Base-by-base conservation (phyloP, 768 basidiomycete species). In the Tulasnella sp. region DNA sequence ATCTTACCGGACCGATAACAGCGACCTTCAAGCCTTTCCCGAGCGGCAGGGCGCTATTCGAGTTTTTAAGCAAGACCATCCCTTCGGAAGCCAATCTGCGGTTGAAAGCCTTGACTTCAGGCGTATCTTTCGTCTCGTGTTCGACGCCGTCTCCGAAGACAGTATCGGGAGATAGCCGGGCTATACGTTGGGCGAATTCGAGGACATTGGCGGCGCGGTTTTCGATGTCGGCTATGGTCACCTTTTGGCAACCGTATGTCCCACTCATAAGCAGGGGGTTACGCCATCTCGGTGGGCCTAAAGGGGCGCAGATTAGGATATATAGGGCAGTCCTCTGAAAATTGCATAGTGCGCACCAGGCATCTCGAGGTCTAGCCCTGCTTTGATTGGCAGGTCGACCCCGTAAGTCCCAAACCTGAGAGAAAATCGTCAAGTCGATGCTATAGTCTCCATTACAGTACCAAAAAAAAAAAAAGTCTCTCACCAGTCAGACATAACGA, bases 401-500 rank as follows among this genome's bases (percentile, higher is more conserved):
- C 84, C 83, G 80, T 86, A 87, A 2, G 84, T 85, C 34, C 86
- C 86, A 79, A 39, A 78, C 76, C 45, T 77, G 34, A 31, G 11
- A 74, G 12, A 31, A 15, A 15, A 72, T n/a, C 8, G 34, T 52
- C 31, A 38, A 15, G 34, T 74, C 29, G 9, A 31, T 17, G 25
- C 67, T 34, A 31, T 67, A 70, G 11, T 29, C 68, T 17, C 31
- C 36, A 74, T 29, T 73, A 22, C 40, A 38, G 49, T 49, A 25
- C 39, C 72, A 75, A 17, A 31, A 17, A 15, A 52, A 67, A 49
- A 68, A 38, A 39, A 36, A 2, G 37, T 7, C 4, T 40, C 34
- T n/a, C 82, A 91, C 93, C 93, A 95, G 81, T 94, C 93, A 77
- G 91, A 91, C 91, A 94, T 93, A 76, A 91, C 84, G 84, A 89